Percentiles rank a stretch among this genome's conserved stretches.
Evolutionary conservation across 345 rosid species (phyloP).

Genomic region (Citrus australasica): DNA sequence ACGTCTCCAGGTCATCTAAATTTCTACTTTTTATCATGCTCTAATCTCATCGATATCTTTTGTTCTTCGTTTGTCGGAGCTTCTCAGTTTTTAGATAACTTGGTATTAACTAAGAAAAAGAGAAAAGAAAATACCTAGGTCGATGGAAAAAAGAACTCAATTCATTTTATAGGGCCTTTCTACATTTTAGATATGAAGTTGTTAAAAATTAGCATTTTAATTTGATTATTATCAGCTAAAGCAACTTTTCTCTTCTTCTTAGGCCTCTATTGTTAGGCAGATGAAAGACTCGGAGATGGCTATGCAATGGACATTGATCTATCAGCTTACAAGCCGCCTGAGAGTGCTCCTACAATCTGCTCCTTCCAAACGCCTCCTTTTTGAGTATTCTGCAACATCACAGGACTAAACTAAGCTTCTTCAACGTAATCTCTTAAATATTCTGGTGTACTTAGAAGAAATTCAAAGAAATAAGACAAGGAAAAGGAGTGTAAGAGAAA

Average conservation of each 20-base stretch:
- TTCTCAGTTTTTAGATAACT: neutral
- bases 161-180: neutral
- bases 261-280: conserved; percentile 94
- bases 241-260: conserved; percentile 2
- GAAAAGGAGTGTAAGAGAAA: neutral
- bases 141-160: neutral
- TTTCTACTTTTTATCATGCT: neutral
- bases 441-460: neutral
- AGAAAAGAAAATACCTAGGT: neutral
- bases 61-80: neutral
- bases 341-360: conserved; percentile 87
- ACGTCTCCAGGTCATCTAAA: conserved; percentile 72
- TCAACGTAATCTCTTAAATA: neutral
- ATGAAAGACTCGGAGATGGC: conserved; percentile 99
- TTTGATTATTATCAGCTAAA: neutral
- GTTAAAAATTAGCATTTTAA: neutral
- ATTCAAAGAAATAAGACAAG: neutral
- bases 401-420: conserved; percentile 64
- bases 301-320: conserved; percentile 90
- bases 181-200: no score
- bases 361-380: conserved; percentile 86
- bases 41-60: neutral
- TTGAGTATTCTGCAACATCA: conserved; percentile 88
- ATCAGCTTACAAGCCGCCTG: conserved; percentile 88
- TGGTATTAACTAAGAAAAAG: neutral